These are phyloP conservation scores for Chalaropsis thielavioides DNA, from an alignment of 2,329 filamentous ascomycete genomes.

Conservation along the genomic window DNA sequence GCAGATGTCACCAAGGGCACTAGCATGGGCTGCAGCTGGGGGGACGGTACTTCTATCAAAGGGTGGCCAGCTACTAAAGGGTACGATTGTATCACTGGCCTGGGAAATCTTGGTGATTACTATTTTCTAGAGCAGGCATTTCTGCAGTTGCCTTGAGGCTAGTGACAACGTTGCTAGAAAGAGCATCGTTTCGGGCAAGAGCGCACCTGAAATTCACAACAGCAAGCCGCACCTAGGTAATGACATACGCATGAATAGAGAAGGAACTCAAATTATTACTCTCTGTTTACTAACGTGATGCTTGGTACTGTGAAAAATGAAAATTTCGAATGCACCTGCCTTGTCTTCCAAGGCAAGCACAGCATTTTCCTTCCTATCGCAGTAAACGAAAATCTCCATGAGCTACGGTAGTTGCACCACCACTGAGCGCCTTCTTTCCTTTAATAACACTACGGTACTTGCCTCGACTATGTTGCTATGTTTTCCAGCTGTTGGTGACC, in stretches of 20 bases:
- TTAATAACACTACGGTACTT: neutral
- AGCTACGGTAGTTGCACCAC: neutral
- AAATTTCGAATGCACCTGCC: neutral
- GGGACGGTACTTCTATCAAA: conserved; percentile 23
- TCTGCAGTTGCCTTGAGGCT: conserved; percentile 17
- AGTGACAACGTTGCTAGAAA: neutral
- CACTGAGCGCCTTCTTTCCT: neutral
- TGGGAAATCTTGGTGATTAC: conserved; percentile 34
- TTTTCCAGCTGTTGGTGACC: neutral
- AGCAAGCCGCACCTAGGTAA: neutral
- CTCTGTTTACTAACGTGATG: neutral
- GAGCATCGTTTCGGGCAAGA: neutral
- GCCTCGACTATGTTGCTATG: neutral
- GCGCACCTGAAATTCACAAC: neutral
- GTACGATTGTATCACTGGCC: conserved; percentile 37
- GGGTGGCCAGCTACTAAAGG: conserved; percentile 34
- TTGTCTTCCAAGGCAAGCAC: neutral
- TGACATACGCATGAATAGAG: neutral
- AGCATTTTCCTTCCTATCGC: neutral
- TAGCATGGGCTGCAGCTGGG: conserved; percentile 29
- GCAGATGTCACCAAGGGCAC: conserved; percentile 30
- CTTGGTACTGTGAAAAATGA: neutral
- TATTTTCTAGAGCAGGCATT: conserved; percentile 26
- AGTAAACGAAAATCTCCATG: neutral
- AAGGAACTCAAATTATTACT: neutral